Evolutionary conservation across 305 asterid species (phyloP).

Genomic region (Stenogyne calaminthoides): DNA sequence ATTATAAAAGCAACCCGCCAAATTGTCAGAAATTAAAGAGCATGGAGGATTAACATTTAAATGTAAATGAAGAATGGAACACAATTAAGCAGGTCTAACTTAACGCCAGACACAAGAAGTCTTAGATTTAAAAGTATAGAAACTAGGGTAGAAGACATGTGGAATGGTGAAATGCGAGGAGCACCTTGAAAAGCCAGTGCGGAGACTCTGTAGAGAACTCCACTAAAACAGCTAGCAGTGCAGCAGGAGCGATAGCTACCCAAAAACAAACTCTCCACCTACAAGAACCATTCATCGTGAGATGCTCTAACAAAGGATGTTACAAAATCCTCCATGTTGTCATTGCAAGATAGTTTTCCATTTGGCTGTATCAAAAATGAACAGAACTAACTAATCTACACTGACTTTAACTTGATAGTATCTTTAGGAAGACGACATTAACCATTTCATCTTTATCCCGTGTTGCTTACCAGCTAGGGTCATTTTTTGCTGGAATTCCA

Average conservation of each 20-base stretch:
- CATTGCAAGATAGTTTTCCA: background rate
- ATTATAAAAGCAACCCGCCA: conserved; percentile 14
- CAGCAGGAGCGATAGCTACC: conserved; percentile 84
- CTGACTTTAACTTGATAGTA: background rate
- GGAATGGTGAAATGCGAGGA: conserved; percentile 28
- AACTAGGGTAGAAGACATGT: conserved; percentile 6
- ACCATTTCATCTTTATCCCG: conserved; percentile 15
- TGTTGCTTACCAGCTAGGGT: conserved; percentile 70
- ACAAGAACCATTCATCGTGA: conserved; percentile 25
- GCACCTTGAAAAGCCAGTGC: conserved; percentile 91
- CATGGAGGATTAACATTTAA: background rate
- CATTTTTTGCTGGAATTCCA: conserved; percentile 82
- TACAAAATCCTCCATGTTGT: background rate
- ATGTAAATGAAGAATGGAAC: conserved; percentile 1
- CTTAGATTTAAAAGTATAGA: background rate
- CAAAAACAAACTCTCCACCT: conserved; percentile 99
- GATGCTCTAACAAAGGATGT: background rate
- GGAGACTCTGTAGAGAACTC: conserved; percentile 89
- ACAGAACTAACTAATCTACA: too few species aligned
- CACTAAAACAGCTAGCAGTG: conserved; percentile 70
- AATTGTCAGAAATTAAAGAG: conserved; percentile 10
- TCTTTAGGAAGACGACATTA: conserved; percentile 4
- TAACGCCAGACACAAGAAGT: background rate
- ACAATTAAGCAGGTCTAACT: conserved; percentile 1
- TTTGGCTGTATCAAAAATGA: background rate